phyloP scores from a whole-genome alignment of 1,284 basidiomycete genomes.

The Tilletia horrida region DNA sequence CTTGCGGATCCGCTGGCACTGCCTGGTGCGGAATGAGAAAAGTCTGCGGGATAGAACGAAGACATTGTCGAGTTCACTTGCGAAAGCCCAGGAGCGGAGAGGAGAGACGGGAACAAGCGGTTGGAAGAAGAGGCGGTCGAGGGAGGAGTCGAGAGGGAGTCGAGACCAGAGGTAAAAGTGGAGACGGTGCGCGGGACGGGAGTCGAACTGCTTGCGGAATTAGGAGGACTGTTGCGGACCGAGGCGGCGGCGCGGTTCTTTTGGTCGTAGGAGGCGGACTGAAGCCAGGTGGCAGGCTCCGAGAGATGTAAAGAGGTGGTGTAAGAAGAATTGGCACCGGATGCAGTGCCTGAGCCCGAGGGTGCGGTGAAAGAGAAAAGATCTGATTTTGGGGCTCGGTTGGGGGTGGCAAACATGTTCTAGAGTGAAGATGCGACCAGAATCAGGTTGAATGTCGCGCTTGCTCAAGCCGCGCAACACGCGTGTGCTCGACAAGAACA shows the following conservation, averaged over 20 bases:
- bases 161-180: too few relatives aligned
- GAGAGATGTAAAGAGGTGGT: slow-evolving; percentile 1
- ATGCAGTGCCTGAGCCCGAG: not conserved
- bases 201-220: too few relatives aligned
- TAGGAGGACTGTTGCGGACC: too few relatives aligned
- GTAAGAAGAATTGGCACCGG: slow-evolving; percentile 5
- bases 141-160: too few relatives aligned
- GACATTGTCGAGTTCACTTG: slow-evolving; percentile 10
- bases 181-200: too few relatives aligned
- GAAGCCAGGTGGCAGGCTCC: too few relatives aligned
- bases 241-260: too few relatives aligned
- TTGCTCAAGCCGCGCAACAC: not conserved
- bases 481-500: too few relatives aligned
- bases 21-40: slow-evolving; percentile 10
- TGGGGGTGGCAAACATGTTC: slow-evolving; percentile 16
- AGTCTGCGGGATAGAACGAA: slow-evolving; percentile 15
- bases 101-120: slow-evolving; percentile 3
- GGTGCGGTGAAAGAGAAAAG: slow-evolving; percentile 8
- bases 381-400: slow-evolving; percentile 2
- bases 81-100: not conserved
- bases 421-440: not conserved
- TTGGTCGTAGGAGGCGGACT: too few relatives aligned
- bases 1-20: not conserved
- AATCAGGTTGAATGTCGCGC: not conserved
- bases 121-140: too few relatives aligned